These are phyloP conservation scores for Scolecobasidium constrictum DNA, from an alignment of 2,329 filamentous ascomycete species.

Conservation along the genomic window DNA sequence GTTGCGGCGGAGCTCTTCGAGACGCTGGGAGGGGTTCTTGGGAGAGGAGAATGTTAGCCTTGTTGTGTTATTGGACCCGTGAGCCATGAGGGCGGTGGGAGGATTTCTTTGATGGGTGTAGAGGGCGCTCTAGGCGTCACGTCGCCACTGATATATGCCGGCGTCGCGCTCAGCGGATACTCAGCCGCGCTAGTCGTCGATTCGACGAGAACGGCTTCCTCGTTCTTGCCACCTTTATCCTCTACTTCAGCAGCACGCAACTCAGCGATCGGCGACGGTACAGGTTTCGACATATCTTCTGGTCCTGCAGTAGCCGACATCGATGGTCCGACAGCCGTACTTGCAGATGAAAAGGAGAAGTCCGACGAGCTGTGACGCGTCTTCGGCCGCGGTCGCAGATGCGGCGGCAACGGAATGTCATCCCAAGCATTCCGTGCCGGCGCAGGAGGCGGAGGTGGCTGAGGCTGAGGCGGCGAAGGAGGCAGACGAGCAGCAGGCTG, in stretches of 20 bases:
- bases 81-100: background rate
- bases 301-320: background rate
- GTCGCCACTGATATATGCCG: background rate
- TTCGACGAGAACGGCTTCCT: background rate
- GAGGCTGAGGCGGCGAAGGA: background rate
- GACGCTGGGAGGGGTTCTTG: slow-evolving; percentile 35
- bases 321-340: slow-evolving; percentile 1
- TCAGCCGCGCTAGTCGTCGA: background rate
- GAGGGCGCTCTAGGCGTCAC: background rate
- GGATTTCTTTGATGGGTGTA: background rate
- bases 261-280: background rate
- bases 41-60: slow-evolving; percentile 5
- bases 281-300: background rate
- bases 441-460: background rate
- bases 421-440: background rate
- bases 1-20: slow-evolving; percentile 35
- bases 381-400: slow-evolving; percentile 2
- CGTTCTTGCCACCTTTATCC: background rate
- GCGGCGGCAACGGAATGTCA: background rate
- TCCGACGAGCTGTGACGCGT: slow-evolving; percentile 5
- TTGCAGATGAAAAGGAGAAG: slow-evolving; percentile 5
- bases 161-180: too few relatives aligned
- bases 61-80: background rate
- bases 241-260: slow-evolving; percentile 6
- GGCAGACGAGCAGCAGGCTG: background rate